Evolutionary conservation across 805 yeast genomes (phyloP).

Genomic region (Saccharomycopsis amapae): DNA sequence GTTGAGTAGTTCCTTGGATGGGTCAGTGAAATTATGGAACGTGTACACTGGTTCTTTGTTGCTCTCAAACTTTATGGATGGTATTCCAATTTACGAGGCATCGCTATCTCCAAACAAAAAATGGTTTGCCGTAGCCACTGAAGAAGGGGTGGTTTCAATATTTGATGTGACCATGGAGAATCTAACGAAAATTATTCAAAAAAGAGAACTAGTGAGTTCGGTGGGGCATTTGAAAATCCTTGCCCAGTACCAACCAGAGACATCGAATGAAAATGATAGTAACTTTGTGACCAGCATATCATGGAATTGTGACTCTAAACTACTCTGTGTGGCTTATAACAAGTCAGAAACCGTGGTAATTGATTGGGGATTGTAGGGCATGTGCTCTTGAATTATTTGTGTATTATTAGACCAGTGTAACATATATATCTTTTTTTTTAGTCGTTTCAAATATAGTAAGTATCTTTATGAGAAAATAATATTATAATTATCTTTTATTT

Average conservation of each 20-base stretch:
- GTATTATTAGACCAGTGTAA: too few species aligned
- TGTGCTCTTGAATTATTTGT: too few species aligned
- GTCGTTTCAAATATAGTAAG: too few species aligned
- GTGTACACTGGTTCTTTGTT: slow-evolving; percentile 36
- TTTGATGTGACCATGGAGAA: slow-evolving; percentile 35
- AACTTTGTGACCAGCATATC: slow-evolving; percentile 30
- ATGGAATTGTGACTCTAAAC: slow-evolving; percentile 29
- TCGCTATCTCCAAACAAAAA: slow-evolving; percentile 42
- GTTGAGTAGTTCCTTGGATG: slow-evolving; percentile 62
- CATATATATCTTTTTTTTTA: too few species aligned
- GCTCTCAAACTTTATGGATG: slow-evolving; percentile 35
- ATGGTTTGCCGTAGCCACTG: slow-evolving; percentile 57
- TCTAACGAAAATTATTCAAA: neutral
- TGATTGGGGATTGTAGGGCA: too few species aligned
- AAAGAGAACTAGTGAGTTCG: slow-evolving; percentile 4
- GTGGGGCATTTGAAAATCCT: slow-evolving; percentile 19
- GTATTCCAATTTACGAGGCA: slow-evolving; percentile 49
- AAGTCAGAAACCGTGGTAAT: slow-evolving; percentile 15
- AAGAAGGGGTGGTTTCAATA: slow-evolving; percentile 50
- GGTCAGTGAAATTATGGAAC: slow-evolving; percentile 65
- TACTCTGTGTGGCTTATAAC: slow-evolving; percentile 29
- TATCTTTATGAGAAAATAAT: too few species aligned
- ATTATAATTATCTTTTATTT: too few species aligned
- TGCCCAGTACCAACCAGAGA: slow-evolving; percentile 27
- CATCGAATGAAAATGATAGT: slow-evolving; percentile 23